Conservation (phyloP, 805 yeast species). For the Yarrowia sp. region DNA sequence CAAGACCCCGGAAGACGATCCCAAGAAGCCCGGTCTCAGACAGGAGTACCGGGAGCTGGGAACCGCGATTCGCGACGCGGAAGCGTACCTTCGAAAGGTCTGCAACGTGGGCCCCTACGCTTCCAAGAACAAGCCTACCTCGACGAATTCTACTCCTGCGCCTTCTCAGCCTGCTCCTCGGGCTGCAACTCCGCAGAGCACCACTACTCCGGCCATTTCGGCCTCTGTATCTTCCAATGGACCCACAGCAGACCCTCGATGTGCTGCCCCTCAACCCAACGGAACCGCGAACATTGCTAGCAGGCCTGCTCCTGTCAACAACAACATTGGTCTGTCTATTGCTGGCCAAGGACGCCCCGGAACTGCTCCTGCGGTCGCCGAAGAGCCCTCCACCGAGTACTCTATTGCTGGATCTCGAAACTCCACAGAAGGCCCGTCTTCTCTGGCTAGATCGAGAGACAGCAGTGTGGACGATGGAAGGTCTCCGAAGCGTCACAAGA, state of each 20-base stretch:
- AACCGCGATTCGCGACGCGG: neutral
- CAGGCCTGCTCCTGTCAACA: neutral
- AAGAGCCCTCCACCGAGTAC: neutral
- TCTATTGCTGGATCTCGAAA: constrained; percentile 12
- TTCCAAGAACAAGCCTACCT: neutral
- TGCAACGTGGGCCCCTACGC: constrained; percentile 1
- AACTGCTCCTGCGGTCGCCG: neutral
- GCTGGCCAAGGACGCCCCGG: neutral
- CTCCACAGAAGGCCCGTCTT: neutral
- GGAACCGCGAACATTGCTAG: neutral
- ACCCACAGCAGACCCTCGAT: neutral
- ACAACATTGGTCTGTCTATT: neutral
- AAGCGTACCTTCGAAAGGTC: neutral
- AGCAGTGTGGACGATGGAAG: neutral
- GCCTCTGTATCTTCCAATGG: neutral
- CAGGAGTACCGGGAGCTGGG: neutral
- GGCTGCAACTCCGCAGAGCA: too few species aligned
- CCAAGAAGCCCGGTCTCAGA: neutral
- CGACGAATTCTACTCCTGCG: neutral
- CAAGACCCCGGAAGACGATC: neutral
- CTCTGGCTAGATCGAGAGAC: neutral
- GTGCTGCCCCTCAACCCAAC: neutral
- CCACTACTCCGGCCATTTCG: too few species aligned
- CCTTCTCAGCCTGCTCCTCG: neutral
- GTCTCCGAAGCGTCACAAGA: constrained; percentile 15